phyloP scores from a whole-genome alignment of 1,139 yeast species.

The Saccharomyces hybrid region DNA sequence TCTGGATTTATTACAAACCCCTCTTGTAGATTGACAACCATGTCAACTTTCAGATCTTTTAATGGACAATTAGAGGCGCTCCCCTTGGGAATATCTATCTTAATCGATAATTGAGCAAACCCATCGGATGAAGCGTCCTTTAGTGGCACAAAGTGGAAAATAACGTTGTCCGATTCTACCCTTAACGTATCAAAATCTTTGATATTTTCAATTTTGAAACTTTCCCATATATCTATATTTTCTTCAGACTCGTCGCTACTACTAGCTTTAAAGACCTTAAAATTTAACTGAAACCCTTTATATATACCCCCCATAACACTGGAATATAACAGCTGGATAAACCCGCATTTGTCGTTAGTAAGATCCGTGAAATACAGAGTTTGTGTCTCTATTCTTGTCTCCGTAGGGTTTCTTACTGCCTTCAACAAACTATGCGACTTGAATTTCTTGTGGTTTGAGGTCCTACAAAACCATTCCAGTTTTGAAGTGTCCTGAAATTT shows the following conservation, averaged over 20 bases:
- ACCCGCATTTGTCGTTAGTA: constrained; percentile 54
- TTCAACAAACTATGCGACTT: constrained; percentile 8
- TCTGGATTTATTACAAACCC: constrained; percentile 72
- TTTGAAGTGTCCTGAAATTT: constrained; percentile 9
- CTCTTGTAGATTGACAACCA: constrained; percentile 18
- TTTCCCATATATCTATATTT: constrained; percentile 30
- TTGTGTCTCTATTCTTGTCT: constrained; percentile 80
- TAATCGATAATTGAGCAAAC: constrained; percentile 14
- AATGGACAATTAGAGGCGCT: constrained; percentile 41
- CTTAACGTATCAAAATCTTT: constrained; percentile 14
- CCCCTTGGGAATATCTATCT: constrained; percentile 38
- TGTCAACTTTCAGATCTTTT: constrained; percentile 14
- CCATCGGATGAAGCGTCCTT: constrained; percentile 6
- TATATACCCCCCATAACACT: constrained; percentile 66
- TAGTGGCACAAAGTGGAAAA: constrained; percentile 64
- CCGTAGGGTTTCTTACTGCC: constrained; percentile 14
- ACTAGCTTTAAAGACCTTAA: constrained; percentile 43
- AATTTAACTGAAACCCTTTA: constrained; percentile 81
- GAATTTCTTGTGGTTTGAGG: constrained; percentile 5
- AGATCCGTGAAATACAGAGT: constrained; percentile 66
- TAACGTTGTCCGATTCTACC: constrained; percentile 37
- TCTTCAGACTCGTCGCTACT: constrained; percentile 35
- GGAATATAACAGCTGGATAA: constrained; percentile 79
- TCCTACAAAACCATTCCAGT: constrained; percentile 11
- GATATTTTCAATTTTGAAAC: constrained; percentile 20